These are phyloP conservation scores for Sungouiella thailandica DNA, from an alignment of 805 yeast genomes.

Conservation along the genomic window DNA sequence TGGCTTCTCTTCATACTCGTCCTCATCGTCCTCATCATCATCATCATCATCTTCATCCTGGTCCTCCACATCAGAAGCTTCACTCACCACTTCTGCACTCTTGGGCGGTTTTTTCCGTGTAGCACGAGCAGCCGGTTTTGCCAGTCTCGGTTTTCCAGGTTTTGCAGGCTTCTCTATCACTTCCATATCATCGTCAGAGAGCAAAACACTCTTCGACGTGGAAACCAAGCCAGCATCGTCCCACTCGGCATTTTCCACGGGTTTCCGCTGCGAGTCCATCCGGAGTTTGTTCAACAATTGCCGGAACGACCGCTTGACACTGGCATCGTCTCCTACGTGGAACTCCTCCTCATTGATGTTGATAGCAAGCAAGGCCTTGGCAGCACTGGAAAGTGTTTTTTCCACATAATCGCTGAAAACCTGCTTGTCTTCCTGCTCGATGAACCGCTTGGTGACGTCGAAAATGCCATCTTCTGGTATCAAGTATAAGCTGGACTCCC, in stretches of 20 bases:
- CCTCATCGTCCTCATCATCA: too few species aligned
- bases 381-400: conserved; percentile 49
- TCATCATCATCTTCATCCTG: too few species aligned
- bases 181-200: conserved; percentile 2
- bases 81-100: neutral
- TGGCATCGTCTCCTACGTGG: conserved; percentile 24
- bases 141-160: neutral
- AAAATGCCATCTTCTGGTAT: conserved; percentile 74
- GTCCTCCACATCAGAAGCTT: too few species aligned
- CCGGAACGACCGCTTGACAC: conserved; percentile 11
- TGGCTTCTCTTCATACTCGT: too few species aligned
- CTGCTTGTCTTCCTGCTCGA: conserved; percentile 78
- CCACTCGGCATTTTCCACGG: conserved; percentile 4
- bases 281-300: conserved; percentile 15
- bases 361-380: conserved; percentile 42
- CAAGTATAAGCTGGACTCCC: conserved; percentile 58
- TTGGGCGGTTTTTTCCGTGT: neutral
- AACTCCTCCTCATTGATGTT: conserved; percentile 37
- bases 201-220: neutral
- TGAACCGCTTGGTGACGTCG: conserved; percentile 64
- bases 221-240: neutral
- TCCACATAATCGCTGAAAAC: conserved; percentile 63
- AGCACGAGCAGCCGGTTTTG: conserved; percentile 2
- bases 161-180: conserved; percentile 1
- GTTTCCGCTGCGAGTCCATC: conserved; percentile 7